A percentile compares a stretch with the other conserved stretches of the same genome.
Evolutionary conservation across 257 asterid genomes (phyloP).

Genomic region (Primulina huaijiensis): DNA sequence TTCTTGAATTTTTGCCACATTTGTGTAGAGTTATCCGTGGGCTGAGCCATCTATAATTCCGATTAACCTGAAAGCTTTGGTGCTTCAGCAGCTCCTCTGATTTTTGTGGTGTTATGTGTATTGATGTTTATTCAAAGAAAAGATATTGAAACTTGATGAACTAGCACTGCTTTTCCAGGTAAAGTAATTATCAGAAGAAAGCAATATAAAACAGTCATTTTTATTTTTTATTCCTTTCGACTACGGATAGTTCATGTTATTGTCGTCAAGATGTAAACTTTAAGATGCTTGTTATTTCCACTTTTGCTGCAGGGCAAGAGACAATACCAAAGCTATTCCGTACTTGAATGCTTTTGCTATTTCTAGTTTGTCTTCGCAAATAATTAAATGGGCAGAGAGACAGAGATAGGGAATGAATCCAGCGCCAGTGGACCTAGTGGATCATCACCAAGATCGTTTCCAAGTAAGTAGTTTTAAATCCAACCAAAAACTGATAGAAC

Average conservation of each 20-base stretch:
- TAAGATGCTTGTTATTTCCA: constrained; percentile 18
- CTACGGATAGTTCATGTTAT: no score
- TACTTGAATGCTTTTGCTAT: constrained; percentile 50
- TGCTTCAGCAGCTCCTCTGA: not conserved
- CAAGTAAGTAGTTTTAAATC: constrained; percentile 42
- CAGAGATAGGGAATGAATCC: constrained; percentile 35
- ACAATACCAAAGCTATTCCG: constrained; percentile 43
- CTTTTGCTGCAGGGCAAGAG: constrained; percentile 46
- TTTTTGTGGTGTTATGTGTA: not conserved
- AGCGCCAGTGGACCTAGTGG: constrained; percentile 43
- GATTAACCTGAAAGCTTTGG: not conserved
- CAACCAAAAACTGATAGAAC: not conserved
- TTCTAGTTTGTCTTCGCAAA: constrained; percentile 47
- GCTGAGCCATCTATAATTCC: not conserved
- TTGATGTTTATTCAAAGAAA: not conserved
- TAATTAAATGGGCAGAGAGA: constrained; percentile 38
- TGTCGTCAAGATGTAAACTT: not conserved
- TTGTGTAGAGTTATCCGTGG: no score
- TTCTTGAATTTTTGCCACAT: no score
- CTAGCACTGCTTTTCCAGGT: not conserved
- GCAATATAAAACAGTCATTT: not conserved
- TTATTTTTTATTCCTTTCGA: not conserved
- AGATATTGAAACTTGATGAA: not conserved
- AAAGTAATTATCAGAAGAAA: not conserved
- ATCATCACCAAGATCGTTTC: constrained; percentile 54